These are phyloP conservation scores for Cyclotella distinguenda DNA, from an alignment of 108 stramenopile genomes.

Conservation along the genomic window DNA sequence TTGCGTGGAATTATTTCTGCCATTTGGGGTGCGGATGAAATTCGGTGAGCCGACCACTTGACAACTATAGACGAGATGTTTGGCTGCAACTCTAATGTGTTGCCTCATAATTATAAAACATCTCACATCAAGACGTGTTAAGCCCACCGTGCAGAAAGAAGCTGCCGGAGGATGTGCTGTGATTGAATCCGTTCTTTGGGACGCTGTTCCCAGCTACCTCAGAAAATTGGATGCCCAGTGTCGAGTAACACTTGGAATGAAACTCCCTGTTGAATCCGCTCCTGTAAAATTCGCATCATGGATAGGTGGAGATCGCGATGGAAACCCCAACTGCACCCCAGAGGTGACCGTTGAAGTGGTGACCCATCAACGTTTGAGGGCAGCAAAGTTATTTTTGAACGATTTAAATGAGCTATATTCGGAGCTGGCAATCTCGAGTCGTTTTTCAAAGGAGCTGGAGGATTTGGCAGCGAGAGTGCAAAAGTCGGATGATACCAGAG, in stretches of 20 bases:
- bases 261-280: constrained; percentile 80
- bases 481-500: constrained; percentile 49
- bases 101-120: not conserved
- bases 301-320: constrained; percentile 97
- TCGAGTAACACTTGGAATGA: constrained; percentile 61
- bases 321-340: constrained; percentile 96
- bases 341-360: constrained; percentile 87
- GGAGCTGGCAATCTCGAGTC: constrained; percentile 68
- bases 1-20: constrained; percentile 72
- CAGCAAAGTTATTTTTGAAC: constrained; percentile 76
- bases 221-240: constrained; percentile 91
- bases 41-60: constrained; percentile 47
- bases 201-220: constrained; percentile 91
- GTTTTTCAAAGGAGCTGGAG: constrained; percentile 62
- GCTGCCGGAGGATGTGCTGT: constrained; percentile 92
- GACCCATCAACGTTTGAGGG: constrained; percentile 77
- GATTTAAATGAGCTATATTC: constrained; percentile 70
- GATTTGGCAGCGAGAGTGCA: constrained; percentile 54
- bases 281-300: constrained; percentile 94
- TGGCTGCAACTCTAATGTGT: not conserved
- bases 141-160: constrained; percentile 93
- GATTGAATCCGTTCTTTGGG: constrained; percentile 94
- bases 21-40: constrained; percentile 90
- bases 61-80: not conserved
- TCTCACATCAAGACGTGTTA: constrained; percentile 49